phyloP scores from a whole-genome alignment of 441 rosid species.

The Croton laevigatus region DNA sequence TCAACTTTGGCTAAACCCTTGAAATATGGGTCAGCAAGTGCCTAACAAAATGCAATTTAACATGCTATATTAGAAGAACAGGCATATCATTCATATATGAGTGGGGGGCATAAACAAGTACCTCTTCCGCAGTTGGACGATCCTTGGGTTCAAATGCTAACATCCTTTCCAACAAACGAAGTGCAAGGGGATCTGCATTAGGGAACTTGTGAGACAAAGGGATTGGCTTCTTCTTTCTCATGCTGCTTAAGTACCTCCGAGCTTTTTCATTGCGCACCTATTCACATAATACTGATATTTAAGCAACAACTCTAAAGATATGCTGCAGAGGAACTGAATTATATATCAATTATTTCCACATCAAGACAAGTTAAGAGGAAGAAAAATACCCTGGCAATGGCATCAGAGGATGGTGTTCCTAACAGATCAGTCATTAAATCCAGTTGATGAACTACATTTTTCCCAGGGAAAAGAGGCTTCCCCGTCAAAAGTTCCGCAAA shows the following conservation, averaged over 20 bases:
- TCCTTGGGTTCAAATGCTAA: slow-evolving; percentile 93
- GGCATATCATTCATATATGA: slow-evolving; percentile 18
- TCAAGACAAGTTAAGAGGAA: slow-evolving; percentile 14
- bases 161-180: slow-evolving; percentile 84
- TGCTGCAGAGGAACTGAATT: slow-evolving; percentile 2
- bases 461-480: slow-evolving; percentile 94
- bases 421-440: slow-evolving; percentile 90
- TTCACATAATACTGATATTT: slow-evolving; percentile 20
- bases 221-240: slow-evolving; percentile 84
- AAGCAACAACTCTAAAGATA: slow-evolving; percentile 14
- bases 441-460: slow-evolving; percentile 91
- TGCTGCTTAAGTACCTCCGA: slow-evolving; percentile 85
- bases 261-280: slow-evolving; percentile 98
- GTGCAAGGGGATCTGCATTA: slow-evolving; percentile 86
- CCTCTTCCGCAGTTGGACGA: slow-evolving; percentile 96
- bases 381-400: slow-evolving; percentile 77
- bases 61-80: slow-evolving; percentile 16
- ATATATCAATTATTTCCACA: slow-evolving; percentile 1
- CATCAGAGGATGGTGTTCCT: slow-evolving; percentile 93
- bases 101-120: slow-evolving; percentile 17
- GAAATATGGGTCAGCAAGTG: slow-evolving; percentile 94
- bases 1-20: slow-evolving; percentile 92
- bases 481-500: slow-evolving; percentile 94
- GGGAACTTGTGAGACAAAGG: slow-evolving; percentile 89
- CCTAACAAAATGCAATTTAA: slow-evolving; percentile 42